Conservation (phyloP, 768 basidiomycete species). For the Kwoniella shandongensis region DNA sequence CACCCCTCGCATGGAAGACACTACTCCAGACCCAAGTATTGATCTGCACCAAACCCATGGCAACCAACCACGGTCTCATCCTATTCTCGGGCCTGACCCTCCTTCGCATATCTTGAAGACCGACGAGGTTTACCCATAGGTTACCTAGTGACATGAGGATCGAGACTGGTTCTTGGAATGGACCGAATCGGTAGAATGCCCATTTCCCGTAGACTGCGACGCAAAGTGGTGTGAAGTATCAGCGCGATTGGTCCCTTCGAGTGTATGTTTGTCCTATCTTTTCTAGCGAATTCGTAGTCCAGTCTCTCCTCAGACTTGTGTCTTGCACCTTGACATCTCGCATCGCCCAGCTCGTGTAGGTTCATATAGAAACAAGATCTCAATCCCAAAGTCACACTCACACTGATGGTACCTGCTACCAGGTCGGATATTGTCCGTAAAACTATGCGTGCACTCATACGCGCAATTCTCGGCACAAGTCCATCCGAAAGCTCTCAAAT, state of each 20-base stretch:
- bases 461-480: conserved; percentile 82
- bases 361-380: no score
- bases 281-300: no score
- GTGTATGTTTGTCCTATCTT: not conserved
- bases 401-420: conserved; percentile 43
- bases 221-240: not conserved
- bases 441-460: conserved; percentile 80
- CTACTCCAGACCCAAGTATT: conserved; percentile 92
- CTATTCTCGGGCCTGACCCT: conserved; percentile 41
- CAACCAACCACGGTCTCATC: conserved; percentile 42
- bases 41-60: conserved; percentile 64
- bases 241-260: not conserved
- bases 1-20: conserved; percentile 90
- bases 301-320: no score
- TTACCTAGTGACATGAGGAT: conserved; percentile 88
- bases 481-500: conserved; percentile 75
- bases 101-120: conserved; percentile 54
- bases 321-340: no score
- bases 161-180: conserved; percentile 91
- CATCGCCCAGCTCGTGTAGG: no score
- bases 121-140: conserved; percentile 69
- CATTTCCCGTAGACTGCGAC: conserved; percentile 77
- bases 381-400: no score
- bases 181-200: conserved; percentile 86
- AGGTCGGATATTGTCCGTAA: conserved; percentile 61